Evolutionary conservation across 176 grass and related monocot genomes (phyloP).

Genomic region (Hordeum marinum): DNA sequence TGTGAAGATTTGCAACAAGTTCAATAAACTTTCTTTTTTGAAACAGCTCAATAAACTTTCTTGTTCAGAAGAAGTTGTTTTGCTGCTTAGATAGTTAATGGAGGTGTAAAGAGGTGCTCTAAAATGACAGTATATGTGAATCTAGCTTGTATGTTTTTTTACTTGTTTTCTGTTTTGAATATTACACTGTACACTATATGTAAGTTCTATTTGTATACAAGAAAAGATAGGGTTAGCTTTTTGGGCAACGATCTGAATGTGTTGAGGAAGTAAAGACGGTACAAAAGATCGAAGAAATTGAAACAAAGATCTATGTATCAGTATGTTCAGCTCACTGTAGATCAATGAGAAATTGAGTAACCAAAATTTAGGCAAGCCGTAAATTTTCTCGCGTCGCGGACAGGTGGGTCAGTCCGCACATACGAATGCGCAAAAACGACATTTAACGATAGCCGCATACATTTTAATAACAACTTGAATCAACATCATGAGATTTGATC

Average conservation of each 20-base stretch:
- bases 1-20: slow-evolving; percentile 35
- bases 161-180: background rate
- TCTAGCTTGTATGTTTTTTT: background rate
- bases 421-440: too few species aligned
- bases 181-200: background rate
- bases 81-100: background rate
- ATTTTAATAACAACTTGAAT: too few species aligned
- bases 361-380: too few species aligned
- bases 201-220: background rate
- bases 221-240: background rate
- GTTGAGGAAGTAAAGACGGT: background rate
- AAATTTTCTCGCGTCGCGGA: too few species aligned
- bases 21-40: background rate
- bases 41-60: background rate
- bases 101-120: background rate
- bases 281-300: background rate
- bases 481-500: too few species aligned
- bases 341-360: too few species aligned
- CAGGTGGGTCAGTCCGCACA: too few species aligned
- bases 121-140: background rate
- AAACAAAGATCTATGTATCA: background rate
- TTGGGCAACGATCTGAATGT: background rate
- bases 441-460: too few species aligned
- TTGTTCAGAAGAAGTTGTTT: slow-evolving; percentile 1
- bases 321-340: background rate